Evolutionary conservation across 2,329 filamentous ascomycete species (phyloP).

Genomic region (Penicillium griseofulvum): DNA sequence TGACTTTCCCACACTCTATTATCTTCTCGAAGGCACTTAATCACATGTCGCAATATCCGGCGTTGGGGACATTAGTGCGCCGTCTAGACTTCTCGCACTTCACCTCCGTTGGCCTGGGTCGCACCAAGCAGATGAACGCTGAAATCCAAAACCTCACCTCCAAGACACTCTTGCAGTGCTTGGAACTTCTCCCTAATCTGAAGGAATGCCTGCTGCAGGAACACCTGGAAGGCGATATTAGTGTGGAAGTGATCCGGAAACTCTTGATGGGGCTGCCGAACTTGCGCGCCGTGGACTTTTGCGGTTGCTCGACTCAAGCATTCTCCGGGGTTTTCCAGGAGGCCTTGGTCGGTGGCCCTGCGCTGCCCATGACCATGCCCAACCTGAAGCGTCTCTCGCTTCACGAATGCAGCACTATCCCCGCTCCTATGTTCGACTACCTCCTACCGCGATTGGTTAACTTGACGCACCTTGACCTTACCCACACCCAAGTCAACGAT

Average conservation of each 20-base stretch:
- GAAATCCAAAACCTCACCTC: conserved; percentile 74
- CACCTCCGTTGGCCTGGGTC: conserved; percentile 74
- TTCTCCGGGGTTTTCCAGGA: conserved; percentile 67
- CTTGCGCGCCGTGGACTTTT: conserved; percentile 71
- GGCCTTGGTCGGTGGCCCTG: conserved; percentile 47
- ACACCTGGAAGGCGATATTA: conserved; percentile 74
- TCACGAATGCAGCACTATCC: conserved; percentile 73
- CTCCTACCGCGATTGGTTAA: conserved; percentile 68
- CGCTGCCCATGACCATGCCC: conserved; percentile 54
- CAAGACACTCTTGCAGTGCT: conserved; percentile 67
- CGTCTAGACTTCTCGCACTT: conserved; percentile 84
- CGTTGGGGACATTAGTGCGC: conserved; percentile 71
- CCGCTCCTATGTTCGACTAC: conserved; percentile 64
- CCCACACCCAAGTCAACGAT: conserved; percentile 73
- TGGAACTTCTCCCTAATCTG: conserved; percentile 69
- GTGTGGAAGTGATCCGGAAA: conserved; percentile 65
- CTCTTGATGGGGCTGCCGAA: conserved; percentile 65
- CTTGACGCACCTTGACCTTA: conserved; percentile 76
- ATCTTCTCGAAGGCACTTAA: conserved; percentile 79
- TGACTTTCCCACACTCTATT: conserved; percentile 77
- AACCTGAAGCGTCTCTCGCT: conserved; percentile 67
- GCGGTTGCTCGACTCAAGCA: conserved; percentile 65
- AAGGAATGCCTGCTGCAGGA: conserved; percentile 79
- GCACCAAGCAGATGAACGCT: conserved; percentile 69
- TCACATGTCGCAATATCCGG: conserved; percentile 64